Evolutionary conservation across 495 filamentous ascomycete genomes (phyloP), one percentile per base, ranked within the genome.

Genomic region (Podospora tetraspora): DNA sequence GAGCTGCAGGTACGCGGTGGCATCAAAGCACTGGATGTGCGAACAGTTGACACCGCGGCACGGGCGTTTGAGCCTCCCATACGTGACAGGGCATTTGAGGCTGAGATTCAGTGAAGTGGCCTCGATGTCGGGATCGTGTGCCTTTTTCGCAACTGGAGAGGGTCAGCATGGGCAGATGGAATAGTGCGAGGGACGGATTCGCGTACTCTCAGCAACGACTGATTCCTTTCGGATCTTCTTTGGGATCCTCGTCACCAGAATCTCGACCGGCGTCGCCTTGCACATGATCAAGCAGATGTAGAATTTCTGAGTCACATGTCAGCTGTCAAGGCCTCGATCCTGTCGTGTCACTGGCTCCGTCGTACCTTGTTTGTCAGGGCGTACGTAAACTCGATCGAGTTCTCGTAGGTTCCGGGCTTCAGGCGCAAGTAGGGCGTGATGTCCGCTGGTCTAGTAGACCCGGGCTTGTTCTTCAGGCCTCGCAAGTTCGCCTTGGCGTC

Each of bases 21-120:
- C 95, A 77, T 99, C 95, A 75, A 98, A 98, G 73, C 95, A 98
- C 72, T 95, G 92, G 57, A 94, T 93, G 79, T 99, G 95, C 9
- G 84, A 90, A 76, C 95, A 99, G 24, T 88, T 74, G 10, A 87
- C 83, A 2, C 91, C 93, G 57, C 95, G 88, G 71, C 92, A 91
- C 10, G 95, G 95, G 24, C 90, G 81, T 27, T 87, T 84, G 34
- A 99, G 91, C 66, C 93, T 86, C 66, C 92, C 83, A 21, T 92
- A 95, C 3, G 92, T 94, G 13, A 99, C 78, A 1, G 96, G 95
- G 73, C 95, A 97, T 75, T 95, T 96, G 19, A 99, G 81, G 3
- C 94, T 97, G 82, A 99, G 86, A 37, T 92, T 88, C 34, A 88
- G 90, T 3, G 94, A 94, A 11, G 91, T 96, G 0, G 94, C 87